A percentile compares a stretch with the other conserved stretches of the same genome.
Conservation (phyloP, 441 rosid species). For the Viola pubescens region DNA sequence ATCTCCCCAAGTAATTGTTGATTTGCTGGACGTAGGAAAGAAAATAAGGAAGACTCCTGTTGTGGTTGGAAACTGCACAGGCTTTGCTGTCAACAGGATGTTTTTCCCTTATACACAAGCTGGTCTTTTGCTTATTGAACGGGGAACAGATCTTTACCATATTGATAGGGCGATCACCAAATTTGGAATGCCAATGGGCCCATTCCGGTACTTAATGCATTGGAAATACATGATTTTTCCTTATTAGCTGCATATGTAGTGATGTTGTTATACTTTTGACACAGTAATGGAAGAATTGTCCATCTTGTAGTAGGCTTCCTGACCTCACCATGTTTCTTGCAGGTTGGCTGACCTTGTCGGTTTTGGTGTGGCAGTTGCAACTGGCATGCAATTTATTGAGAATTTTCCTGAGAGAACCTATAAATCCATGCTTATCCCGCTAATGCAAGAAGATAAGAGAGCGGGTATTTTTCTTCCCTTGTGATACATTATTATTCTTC, state of each 20-base stretch:
- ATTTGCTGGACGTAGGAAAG: slow-evolving; percentile 82
- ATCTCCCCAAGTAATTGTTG: slow-evolving; percentile 82
- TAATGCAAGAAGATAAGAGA: slow-evolving; percentile 94
- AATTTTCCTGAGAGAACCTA: slow-evolving; percentile 77
- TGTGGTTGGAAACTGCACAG: slow-evolving; percentile 95
- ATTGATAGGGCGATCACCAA: slow-evolving; percentile 72
- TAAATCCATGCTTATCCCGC: slow-evolving; percentile 78
- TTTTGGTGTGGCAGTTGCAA: slow-evolving; percentile 86
- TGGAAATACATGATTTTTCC: background rate
- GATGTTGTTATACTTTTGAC: too few species aligned
- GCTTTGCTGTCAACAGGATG: slow-evolving; percentile 96
- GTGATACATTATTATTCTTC: background rate
- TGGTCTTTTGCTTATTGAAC: slow-evolving; percentile 72
- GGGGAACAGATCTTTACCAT: slow-evolving; percentile 66
- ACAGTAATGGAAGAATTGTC: too few species aligned
- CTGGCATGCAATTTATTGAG: slow-evolving; percentile 65
- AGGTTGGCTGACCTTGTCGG: slow-evolving; percentile 93
- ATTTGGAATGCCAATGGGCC: slow-evolving; percentile 99
- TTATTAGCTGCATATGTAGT: too few species aligned
- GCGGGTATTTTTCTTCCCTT: slow-evolving; percentile 20
- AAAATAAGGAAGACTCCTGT: slow-evolving; percentile 90
- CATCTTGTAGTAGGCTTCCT: background rate
- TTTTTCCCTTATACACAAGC: slow-evolving; percentile 94
- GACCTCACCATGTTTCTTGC: slow-evolving; percentile 19
- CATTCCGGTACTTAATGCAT: slow-evolving; percentile 54